Evolutionary conservation across 208 protist genomes (phyloP), one percentile per base, ranked within the genome.

Genomic region (Vickermania ingenoplastis): DNA sequence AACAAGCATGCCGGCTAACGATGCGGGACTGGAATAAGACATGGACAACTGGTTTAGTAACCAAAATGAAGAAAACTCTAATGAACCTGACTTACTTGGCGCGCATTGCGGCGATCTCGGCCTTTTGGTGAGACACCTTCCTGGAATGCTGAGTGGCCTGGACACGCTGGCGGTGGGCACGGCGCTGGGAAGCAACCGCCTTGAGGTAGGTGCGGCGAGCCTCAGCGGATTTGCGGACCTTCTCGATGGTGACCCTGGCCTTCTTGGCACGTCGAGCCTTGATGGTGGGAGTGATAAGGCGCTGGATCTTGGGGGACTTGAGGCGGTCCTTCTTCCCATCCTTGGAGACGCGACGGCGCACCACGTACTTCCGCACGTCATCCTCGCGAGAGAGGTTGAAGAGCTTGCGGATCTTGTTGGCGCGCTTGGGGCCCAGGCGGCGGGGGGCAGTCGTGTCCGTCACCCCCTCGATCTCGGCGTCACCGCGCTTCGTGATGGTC

Each of bases 241-340:
- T 73, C 45, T 26, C 75, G 11, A 45, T 45, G 36, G 36, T 45
- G n/a, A 73, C 57, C 63, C 63, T 63, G 45, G 65, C 77, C 86
- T 94, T 94, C 74, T 85, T 80, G 53, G 78, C 78, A 59, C 83
- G 86, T 71, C 86, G 86, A 17, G 79, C 79, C 71, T 77, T 79
- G 60, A 94, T 70, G 41, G 68, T 69, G 5, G 93, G 85, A 41
- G 97, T 99, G 59, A 99, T 96, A 11, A 99, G 89, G 67, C 99
- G 90, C 92, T 99, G 98, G 75, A 99, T 98, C 91, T 99, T 99
- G 61, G 98, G 97, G 30, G 91, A 87, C 90, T 99, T 99, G 27
- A 84, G 59, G 81, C 97, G 98, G 77, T 88, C 81, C 75, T 91
- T 91, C 79, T 98, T 98, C 58, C 85, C 95, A 36, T 96, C 97